A percentile compares a stretch with the other conserved stretches of the same genome.
Evolutionary conservation across 176 grass and related monocot species (phyloP).

Genomic region (Cymbopogon citratus): DNA sequence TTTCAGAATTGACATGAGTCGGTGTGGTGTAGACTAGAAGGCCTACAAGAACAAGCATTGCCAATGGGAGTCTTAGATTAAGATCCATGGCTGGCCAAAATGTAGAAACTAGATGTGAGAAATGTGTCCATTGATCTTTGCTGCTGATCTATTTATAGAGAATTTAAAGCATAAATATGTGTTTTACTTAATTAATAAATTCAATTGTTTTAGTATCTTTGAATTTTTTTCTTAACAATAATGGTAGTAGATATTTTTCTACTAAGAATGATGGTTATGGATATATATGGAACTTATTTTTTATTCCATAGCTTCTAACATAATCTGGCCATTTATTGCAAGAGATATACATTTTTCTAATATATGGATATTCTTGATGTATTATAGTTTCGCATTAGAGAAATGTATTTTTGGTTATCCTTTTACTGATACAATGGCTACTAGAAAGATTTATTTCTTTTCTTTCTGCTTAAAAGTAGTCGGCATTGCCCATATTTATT

Average conservation of each 20-base stretch:
- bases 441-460: not conserved
- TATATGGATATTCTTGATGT: not conserved
- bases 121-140: not conserved
- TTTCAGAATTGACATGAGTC: not conserved
- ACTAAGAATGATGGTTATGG: not conserved
- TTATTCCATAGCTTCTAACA: not conserved
- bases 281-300: not conserved
- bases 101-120: not conserved
- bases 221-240: not conserved
- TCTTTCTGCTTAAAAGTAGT: not conserved
- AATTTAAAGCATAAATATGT: not conserved
- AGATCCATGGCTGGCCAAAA: not conserved
- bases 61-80: not conserved
- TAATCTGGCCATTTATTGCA: not conserved
- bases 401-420: not conserved
- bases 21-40: not conserved
- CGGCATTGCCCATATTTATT: not conserved
- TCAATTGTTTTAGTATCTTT: not conserved
- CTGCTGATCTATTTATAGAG: slow-evolving; percentile 3
- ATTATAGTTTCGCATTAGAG: not conserved
- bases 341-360: not conserved
- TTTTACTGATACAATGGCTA: not conserved
- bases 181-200: not conserved
- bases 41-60: not conserved
- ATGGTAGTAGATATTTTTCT: not conserved